Conservation (phyloP, 2,329 filamentous ascomycete genomes). For the Penicillium nordicum region DNA sequence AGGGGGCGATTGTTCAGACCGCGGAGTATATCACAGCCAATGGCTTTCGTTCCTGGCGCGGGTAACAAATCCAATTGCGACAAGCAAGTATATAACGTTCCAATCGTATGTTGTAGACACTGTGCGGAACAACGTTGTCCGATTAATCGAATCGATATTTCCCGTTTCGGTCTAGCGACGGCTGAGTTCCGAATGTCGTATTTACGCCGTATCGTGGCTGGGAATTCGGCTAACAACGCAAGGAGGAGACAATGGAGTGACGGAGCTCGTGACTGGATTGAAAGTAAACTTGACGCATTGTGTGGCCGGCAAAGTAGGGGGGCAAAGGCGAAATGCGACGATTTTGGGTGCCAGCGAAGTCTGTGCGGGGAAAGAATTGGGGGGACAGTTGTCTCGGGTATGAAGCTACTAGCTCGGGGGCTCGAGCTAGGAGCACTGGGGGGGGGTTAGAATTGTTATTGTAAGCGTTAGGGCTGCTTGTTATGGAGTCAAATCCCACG, state of each 20-base stretch:
- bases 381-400: not conserved
- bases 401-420: not conserved
- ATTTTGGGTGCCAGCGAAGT: slow-evolving; percentile 21
- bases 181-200: not conserved
- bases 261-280: slow-evolving; percentile 12
- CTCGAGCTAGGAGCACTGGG: not conserved
- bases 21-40: not conserved
- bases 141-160: slow-evolving; percentile 14
- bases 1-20: not conserved
- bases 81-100: not conserved
- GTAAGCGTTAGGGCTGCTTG: not conserved
- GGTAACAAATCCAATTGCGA: not conserved
- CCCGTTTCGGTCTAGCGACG: slow-evolving; percentile 3
- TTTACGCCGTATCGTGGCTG: not conserved
- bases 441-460: slow-evolving; percentile 1
- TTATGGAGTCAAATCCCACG: not conserved
- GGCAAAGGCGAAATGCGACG: slow-evolving; percentile 7
- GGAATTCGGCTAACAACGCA: slow-evolving; percentile 23
- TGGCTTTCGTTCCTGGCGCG: not conserved
- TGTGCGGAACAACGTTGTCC: not conserved
- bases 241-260: slow-evolving; percentile 17
- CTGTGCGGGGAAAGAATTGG: slow-evolving; percentile 10
- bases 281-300: slow-evolving; percentile 33
- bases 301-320: slow-evolving; percentile 30
- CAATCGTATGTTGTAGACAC: not conserved